Conservation (phyloP, 257 asterid genomes). For the Leptodermis oblonga region DNA sequence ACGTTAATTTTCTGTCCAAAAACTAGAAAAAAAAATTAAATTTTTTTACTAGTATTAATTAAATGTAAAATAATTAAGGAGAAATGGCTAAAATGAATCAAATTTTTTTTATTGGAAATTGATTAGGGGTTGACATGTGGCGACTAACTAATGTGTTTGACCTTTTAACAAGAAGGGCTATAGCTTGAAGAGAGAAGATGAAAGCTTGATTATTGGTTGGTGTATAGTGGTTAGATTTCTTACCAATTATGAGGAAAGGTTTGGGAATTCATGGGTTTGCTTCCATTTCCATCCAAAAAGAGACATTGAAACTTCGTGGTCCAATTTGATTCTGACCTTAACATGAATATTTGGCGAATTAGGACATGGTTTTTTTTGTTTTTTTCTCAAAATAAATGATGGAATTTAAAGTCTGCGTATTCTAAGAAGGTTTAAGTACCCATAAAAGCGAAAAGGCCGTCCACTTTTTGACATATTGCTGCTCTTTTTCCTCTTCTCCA, state of each 20-base stretch:
- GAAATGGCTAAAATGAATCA: background rate
- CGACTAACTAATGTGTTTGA: conserved; percentile 41
- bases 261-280: conserved; percentile 33
- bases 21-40: background rate
- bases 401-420: background rate
- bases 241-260: conserved; percentile 54
- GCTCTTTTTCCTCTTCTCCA: conserved; percentile 3
- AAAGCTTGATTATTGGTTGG: conserved; percentile 45
- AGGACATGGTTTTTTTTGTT: background rate
- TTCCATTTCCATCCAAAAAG: conserved; percentile 19
- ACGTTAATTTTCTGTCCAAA: background rate
- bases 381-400: no score
- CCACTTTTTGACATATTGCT: conserved; percentile 5
- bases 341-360: conserved; percentile 7
- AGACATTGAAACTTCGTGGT: background rate
- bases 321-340: background rate
- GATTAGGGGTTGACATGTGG: conserved; percentile 31
- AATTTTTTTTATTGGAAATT: background rate
- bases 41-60: no score
- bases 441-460: conserved; percentile 15
- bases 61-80: no score
- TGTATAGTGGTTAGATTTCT: conserved; percentile 62
- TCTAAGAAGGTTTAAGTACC: background rate
- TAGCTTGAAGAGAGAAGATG: conserved; percentile 26
- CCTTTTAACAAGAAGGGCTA: conserved; percentile 35